Evolutionary conservation across 495 filamentous ascomycete species (phyloP).

Genomic region (Chaetomium cochliodes): DNA sequence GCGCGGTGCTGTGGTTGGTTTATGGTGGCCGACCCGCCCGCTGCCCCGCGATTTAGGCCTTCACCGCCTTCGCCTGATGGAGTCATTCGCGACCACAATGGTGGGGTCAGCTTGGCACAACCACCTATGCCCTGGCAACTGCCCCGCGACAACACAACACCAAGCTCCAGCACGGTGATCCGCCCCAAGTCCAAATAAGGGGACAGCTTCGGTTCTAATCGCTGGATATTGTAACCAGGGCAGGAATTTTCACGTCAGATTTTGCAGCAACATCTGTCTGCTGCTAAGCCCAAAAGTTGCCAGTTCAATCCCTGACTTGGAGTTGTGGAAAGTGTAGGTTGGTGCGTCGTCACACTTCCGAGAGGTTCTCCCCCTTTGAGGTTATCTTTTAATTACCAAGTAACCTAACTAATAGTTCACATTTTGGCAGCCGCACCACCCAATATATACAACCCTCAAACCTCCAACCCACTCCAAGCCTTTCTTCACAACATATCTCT

Average conservation of each 20-base stretch:
- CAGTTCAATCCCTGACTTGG: too few species aligned
- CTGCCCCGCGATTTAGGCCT: constrained; percentile 25
- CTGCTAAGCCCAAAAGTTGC: too few species aligned
- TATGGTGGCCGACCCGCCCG: background rate
- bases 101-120: constrained; percentile 26
- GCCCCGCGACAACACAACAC: constrained; percentile 21
- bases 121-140: background rate
- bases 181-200: background rate
- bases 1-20: constrained; percentile 26
- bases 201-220: background rate
- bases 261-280: background rate
- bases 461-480: background rate
- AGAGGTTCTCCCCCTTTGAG: too few species aligned
- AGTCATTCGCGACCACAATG: constrained; percentile 6
- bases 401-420: too few species aligned
- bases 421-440: too few species aligned
- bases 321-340: too few species aligned
- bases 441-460: background rate
- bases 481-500: too few species aligned
- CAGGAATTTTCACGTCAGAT: background rate
- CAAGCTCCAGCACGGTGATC: background rate
- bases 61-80: constrained; percentile 27
- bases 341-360: too few species aligned
- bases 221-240: background rate
- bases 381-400: too few species aligned